Percentiles rank a stretch among this genome's conserved stretches.
Conservation (phyloP, 148 eudicot genomes). For the Polygonum aviculare region DNA sequence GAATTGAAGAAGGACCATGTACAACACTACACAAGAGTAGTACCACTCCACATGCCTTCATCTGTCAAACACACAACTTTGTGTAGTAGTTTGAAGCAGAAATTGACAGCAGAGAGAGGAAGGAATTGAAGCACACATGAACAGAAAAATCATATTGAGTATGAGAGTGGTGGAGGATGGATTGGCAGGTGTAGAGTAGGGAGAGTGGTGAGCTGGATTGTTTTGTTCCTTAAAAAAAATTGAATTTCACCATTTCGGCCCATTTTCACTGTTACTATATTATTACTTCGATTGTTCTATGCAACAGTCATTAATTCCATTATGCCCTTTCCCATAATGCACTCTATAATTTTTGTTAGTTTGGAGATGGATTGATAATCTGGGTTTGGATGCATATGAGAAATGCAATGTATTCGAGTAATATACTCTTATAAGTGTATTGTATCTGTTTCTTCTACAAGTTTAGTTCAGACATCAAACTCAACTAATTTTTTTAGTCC, state of each 20-base stretch:
- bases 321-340: background rate
- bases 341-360: background rate
- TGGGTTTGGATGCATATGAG: background rate
- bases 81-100: background rate
- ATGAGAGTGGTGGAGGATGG: conserved; percentile 6
- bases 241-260: background rate
- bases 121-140: background rate
- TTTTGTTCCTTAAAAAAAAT: conserved; percentile 8
- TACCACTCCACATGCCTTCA: conserved; percentile 3
- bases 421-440: too few relatives aligned
- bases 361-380: background rate
- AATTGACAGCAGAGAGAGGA: background rate
- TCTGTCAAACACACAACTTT: background rate
- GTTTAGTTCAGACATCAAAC: too few relatives aligned
- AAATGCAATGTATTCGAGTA: background rate
- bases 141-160: background rate
- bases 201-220: conserved; percentile 6
- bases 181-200: conserved; percentile 1
- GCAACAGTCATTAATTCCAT: background rate
- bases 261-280: background rate
- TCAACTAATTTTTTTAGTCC: background rate
- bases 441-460: too few relatives aligned
- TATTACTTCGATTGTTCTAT: background rate
- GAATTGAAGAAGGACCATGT: background rate
- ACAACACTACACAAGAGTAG: background rate